Percentiles rank a stretch among this genome's conserved stretches.
Conservation (phyloP, 179 eudicot species). For the Vitellaria paradoxa region DNA sequence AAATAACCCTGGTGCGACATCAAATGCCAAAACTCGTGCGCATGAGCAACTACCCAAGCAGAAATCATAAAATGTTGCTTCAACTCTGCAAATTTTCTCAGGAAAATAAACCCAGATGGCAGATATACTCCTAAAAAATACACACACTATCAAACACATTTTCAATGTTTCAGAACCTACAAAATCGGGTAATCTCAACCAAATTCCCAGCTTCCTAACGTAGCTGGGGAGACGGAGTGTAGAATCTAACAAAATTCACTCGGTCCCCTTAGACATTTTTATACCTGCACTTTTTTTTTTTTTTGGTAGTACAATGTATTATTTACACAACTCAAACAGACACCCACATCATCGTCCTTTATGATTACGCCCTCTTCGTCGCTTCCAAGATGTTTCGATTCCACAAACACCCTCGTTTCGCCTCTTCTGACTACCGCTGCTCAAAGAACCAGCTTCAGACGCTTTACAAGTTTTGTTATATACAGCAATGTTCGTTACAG, state of each 20-base stretch:
- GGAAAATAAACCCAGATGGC: conserved; percentile 1
- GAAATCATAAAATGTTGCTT: background rate
- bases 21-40: background rate
- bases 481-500: conserved; percentile 55
- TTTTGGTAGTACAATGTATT: background rate
- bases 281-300: background rate
- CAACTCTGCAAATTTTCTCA: background rate
- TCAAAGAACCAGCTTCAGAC: conserved; percentile 19
- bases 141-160: background rate
- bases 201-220: conserved; percentile 6
- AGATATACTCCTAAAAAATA: background rate
- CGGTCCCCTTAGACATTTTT: conserved; percentile 19
- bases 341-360: conserved; percentile 11
- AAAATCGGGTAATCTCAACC: conserved; percentile 11
- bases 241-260: conserved; percentile 53
- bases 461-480: conserved; percentile 21
- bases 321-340: conserved; percentile 1
- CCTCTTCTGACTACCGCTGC: conserved; percentile 32
- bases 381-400: conserved; percentile 21
- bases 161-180: conserved; percentile 6
- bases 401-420: conserved; percentile 15
- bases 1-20: background rate
- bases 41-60: background rate
- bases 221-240: conserved; percentile 31
- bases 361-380: conserved; percentile 14